Evolutionary conservation across 2,329 filamentous ascomycete species (phyloP).

Genomic region (Endoconidiophora polonica): DNA sequence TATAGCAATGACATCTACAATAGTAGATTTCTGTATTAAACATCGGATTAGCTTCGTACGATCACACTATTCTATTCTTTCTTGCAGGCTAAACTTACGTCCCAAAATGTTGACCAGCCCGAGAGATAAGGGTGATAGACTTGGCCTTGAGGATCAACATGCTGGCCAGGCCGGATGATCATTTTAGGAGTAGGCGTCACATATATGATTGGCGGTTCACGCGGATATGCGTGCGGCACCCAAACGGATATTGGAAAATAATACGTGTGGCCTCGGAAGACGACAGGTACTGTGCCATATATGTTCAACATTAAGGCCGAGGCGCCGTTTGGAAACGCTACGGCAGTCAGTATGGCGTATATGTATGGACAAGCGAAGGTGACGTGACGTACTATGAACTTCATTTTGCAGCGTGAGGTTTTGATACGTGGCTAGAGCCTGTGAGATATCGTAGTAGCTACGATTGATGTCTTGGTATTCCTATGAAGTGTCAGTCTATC

Average conservation of each 20-base stretch:
- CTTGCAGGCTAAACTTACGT: constrained; percentile 42
- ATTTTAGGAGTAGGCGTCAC: constrained; percentile 79
- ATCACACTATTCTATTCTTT: no score
- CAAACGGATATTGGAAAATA: constrained; percentile 84
- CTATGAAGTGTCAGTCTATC: constrained; percentile 26
- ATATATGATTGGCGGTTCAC: constrained; percentile 71
- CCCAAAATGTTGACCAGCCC: constrained; percentile 77
- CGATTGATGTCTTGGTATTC: constrained; percentile 89
- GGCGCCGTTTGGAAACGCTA: constrained; percentile 75
- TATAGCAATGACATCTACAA: constrained; percentile 68
- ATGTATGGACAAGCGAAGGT: no score
- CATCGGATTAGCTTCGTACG: constrained; percentile 14
- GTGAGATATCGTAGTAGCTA: constrained; percentile 80
- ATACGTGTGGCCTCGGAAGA: constrained; percentile 77
- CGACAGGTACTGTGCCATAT: constrained; percentile 75
- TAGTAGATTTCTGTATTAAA: constrained; percentile 51
- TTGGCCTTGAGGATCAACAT: constrained; percentile 83
- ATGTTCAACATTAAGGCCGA: constrained; percentile 78
- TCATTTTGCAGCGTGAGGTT: constrained; percentile 76
- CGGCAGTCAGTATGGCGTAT: constrained; percentile 15
- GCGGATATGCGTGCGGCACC: constrained; percentile 81
- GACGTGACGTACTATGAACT: constrained; percentile 60
- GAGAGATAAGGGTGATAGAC: constrained; percentile 93
- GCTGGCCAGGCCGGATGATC: constrained; percentile 79
- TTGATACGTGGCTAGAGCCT: constrained; percentile 61